Conservation (phyloP, 2,329 filamentous ascomycete genomes). For the Capronia epimyces region DNA sequence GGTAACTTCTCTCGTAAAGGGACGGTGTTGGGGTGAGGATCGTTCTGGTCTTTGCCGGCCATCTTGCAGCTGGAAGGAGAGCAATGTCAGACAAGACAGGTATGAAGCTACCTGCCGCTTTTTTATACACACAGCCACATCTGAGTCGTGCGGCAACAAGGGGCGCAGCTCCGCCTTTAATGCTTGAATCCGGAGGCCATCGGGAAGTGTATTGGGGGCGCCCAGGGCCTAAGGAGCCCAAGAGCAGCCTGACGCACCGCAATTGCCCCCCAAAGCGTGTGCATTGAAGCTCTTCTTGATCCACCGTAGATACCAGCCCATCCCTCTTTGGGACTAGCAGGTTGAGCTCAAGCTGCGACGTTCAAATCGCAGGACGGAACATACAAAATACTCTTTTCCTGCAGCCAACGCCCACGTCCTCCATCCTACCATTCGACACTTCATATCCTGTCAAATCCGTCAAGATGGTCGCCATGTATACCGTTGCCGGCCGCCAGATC, state of each 20-base stretch:
- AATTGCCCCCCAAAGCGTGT: neutral
- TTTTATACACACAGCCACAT: neutral
- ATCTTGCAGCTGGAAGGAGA: conserved; percentile 7
- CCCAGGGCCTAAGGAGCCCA: neutral
- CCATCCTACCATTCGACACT: neutral
- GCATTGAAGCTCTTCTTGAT: neutral
- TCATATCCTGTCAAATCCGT: conserved; percentile 20
- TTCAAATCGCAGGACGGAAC: neutral
- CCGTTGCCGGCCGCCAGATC: conserved; percentile 48
- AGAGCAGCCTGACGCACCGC: neutral
- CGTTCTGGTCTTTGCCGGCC: conserved; percentile 16
- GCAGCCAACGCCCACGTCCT: neutral
- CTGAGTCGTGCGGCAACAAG: neutral
- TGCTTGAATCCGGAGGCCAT: neutral
- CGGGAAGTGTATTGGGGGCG: neutral
- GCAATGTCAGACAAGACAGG: neutral
- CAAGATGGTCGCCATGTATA: conserved; percentile 50
- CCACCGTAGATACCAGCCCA: neutral
- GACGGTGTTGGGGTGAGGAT: neutral
- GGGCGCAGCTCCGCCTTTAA: neutral
- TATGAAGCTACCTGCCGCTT: conserved; percentile 3
- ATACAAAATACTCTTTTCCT: neutral
- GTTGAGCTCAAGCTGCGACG: neutral
- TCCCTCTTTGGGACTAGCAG: neutral
- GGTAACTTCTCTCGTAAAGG: conserved; percentile 50